Conservation (phyloP, 2,329 filamentous ascomycete species). For the Rutstroemia sp. region DNA sequence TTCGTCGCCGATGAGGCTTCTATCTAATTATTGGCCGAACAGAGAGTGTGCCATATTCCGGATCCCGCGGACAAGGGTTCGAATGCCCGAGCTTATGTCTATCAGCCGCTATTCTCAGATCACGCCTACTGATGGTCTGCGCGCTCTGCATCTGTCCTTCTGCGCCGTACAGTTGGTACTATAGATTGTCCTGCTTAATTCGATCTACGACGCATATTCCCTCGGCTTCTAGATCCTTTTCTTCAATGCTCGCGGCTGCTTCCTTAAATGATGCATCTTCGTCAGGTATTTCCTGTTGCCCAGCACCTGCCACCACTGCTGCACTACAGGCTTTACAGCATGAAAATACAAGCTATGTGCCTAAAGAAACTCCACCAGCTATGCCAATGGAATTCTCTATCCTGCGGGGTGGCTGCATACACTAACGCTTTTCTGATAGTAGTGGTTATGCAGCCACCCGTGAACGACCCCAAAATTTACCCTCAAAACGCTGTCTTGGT, state of each 20-base stretch:
- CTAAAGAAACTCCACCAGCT: conserved; percentile 6
- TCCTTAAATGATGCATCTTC: neutral
- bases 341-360: neutral
- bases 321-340: neutral
- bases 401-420: too few species aligned
- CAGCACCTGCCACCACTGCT: neutral
- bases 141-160: neutral
- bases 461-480: neutral
- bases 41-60: neutral
- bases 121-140: neutral
- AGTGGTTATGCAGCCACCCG: conserved; percentile 5
- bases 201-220: neutral
- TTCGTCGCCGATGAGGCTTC: too few species aligned
- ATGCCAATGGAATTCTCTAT: conserved; percentile 12
- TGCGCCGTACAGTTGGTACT: conserved; percentile 3
- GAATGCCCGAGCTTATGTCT: too few species aligned
- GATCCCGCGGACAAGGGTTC: neutral
- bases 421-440: neutral
- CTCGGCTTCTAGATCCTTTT: neutral
- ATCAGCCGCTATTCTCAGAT: neutral
- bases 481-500: neutral
- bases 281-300: neutral
- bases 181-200: conserved; percentile 3
- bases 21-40: too few species aligned
- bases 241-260: neutral